Evolutionary conservation across 352 stramenopile genomes (phyloP).

Genomic region (Phytophthora parvispora): DNA sequence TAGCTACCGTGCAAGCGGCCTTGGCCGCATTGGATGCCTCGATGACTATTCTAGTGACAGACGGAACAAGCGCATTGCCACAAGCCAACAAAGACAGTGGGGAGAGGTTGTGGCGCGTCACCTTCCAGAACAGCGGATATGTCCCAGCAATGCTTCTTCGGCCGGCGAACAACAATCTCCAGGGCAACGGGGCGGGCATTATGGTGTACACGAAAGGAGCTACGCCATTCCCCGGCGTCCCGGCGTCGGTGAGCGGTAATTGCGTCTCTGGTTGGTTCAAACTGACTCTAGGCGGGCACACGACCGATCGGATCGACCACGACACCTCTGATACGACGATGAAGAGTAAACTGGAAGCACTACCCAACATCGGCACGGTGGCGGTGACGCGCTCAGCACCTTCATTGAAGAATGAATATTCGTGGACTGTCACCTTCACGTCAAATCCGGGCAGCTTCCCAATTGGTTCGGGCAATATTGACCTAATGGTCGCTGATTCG

Average conservation of each 20-base stretch:
- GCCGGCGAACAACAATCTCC: conserved; percentile 80
- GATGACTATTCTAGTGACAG: conserved; percentile 76
- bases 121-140: conserved; percentile 93
- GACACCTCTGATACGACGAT: conserved; percentile 95
- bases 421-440: conserved; percentile 95
- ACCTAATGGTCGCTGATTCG: conserved; percentile 48
- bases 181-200: conserved; percentile 89
- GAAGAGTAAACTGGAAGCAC: conserved; percentile 91
- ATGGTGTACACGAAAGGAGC: conserved; percentile 80
- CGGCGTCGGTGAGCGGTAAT: conserved; percentile 87
- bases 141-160: conserved; percentile 90
- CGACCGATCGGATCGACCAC: conserved; percentile 90
- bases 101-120: conserved; percentile 89
- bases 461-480: conserved; percentile 73
- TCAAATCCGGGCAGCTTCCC: conserved; percentile 95
- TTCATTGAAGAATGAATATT: conserved; percentile 92
- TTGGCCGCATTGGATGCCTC: conserved; percentile 88
- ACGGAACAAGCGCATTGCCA: conserved; percentile 60
- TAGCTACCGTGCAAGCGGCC: conserved; percentile 65
- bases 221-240: conserved; percentile 33
- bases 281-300: conserved; percentile 90
- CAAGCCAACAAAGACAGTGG: conserved; percentile 41
- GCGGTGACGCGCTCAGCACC: conserved; percentile 86
- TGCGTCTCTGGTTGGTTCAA: conserved; percentile 91
- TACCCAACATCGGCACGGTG: conserved; percentile 95